Percentiles rank a stretch among this genome's conserved stretches.
phyloP scores from a whole-genome alignment of 164 flowering plant species.

The Buxus sempervirens region DNA sequence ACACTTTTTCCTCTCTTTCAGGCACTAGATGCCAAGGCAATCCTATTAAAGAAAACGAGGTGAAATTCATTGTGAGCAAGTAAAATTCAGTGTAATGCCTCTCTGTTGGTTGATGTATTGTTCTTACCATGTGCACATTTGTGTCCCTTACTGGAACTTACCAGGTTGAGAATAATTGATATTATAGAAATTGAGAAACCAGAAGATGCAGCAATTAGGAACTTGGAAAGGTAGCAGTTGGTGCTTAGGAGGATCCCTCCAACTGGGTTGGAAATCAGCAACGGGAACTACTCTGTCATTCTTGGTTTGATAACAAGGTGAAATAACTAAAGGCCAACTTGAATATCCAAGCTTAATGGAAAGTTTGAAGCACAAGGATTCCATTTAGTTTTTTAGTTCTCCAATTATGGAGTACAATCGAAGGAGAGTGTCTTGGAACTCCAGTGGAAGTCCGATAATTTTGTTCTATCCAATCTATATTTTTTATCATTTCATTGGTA shows the following conservation, averaged over 20 bases:
- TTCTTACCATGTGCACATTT: slow-evolving; percentile 4
- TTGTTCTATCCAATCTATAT: not conserved
- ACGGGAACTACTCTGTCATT: not conserved
- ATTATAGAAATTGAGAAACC: slow-evolving; percentile 85
- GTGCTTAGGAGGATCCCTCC: slow-evolving; percentile 33
- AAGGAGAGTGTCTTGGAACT: too few relatives aligned
- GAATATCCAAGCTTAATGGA: slow-evolving; percentile 8
- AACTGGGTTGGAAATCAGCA: not conserved
- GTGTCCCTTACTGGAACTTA: slow-evolving; percentile 57
- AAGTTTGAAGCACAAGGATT: not conserved
- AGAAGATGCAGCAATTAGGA: slow-evolving; percentile 16
- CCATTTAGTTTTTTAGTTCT: not conserved
- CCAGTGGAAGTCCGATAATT: not conserved
- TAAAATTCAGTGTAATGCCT: not conserved
- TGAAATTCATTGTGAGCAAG: slow-evolving; percentile 34
- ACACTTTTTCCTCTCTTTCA: slow-evolving; percentile 22
- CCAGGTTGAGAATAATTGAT: slow-evolving; percentile 77
- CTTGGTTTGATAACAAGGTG: too few relatives aligned
- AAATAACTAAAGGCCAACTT: too few relatives aligned
- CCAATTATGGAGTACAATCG: not conserved
- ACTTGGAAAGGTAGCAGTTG: slow-evolving; percentile 44
- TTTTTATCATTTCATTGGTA: too few relatives aligned
- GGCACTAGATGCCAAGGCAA: slow-evolving; percentile 96
- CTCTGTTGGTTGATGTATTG: slow-evolving; percentile 4
- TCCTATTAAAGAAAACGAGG: slow-evolving; percentile 95